Percentiles rank a stretch among this genome's conserved stretches.
Conservation (phyloP, 1,284 basidiomycete genomes). For the Ceratobasidium sp. region DNA sequence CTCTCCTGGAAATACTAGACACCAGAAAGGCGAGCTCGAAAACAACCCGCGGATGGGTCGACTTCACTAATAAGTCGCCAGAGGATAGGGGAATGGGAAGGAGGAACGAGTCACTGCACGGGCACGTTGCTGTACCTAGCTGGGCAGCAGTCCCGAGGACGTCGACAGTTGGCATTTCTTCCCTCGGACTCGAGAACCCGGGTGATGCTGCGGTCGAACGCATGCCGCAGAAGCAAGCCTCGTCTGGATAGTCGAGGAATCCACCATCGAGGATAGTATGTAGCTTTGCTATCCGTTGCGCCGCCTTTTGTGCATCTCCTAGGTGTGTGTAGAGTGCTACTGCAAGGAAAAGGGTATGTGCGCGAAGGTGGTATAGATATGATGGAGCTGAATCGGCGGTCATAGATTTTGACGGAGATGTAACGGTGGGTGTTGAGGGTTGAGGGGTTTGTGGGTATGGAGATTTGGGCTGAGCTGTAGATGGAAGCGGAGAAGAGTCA, state of each 20-base stretch:
- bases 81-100: conserved; percentile 5
- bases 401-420: neutral
- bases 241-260: conserved; percentile 1
- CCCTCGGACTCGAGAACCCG: neutral
- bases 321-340: conserved; percentile 15
- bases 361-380: conserved; percentile 20
- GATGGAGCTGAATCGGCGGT: neutral
- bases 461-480: neutral
- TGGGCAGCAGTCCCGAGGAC: conserved; percentile 1
- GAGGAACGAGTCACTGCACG: conserved; percentile 1
- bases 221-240: conserved; percentile 17
- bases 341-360: conserved; percentile 16
- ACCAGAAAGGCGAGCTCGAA: conserved; percentile 69
- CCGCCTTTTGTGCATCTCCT: conserved; percentile 9
- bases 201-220: neutral
- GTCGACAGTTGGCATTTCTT: conserved; percentile 16
- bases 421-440: conserved; percentile 1
- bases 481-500: neutral
- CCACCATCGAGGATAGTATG: conserved; percentile 19
- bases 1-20: conserved; percentile 67
- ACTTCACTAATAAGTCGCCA: conserved; percentile 55
- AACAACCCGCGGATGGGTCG: conserved; percentile 69
- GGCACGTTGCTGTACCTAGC: neutral
- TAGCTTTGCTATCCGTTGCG: conserved; percentile 5
- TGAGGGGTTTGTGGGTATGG: conserved; percentile 20